A percentile compares a stretch with the other conserved stretches of the same genome.
Evolutionary conservation across 495 filamentous ascomycete species (phyloP).

Genomic region (Neurospora sp.): DNA sequence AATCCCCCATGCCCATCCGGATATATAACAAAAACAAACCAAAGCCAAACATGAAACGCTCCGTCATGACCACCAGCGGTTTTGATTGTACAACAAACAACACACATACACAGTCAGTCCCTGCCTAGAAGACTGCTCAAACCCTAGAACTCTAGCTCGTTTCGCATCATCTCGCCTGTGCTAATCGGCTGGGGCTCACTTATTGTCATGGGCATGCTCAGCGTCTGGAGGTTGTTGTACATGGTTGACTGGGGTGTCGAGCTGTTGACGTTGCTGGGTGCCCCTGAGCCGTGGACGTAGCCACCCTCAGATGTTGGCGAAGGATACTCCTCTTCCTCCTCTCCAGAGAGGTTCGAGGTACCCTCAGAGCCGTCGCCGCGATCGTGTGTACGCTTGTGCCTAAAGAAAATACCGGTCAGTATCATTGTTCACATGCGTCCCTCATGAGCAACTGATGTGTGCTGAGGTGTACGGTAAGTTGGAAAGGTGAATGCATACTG

Average conservation of each 20-base stretch:
- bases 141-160: constrained; percentile 22
- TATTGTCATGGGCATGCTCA: constrained; percentile 50
- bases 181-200: constrained; percentile 38
- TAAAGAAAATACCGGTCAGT: constrained; percentile 27
- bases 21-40: constrained; percentile 23
- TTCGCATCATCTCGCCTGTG: constrained; percentile 31
- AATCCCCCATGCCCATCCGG: constrained; percentile 1
- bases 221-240: constrained; percentile 42
- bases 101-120: constrained; percentile 33
- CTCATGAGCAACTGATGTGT: constrained; percentile 10
- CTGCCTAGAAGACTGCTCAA: constrained; percentile 11
- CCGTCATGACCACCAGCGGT: neutral
- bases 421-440: constrained; percentile 10
- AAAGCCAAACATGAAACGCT: constrained; percentile 3
- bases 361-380: constrained; percentile 62
- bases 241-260: constrained; percentile 20
- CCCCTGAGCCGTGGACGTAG: constrained; percentile 37
- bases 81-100: constrained; percentile 8
- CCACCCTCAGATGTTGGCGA: constrained; percentile 54
- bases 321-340: constrained; percentile 64
- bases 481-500: constrained; percentile 57
- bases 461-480: constrained; percentile 8
- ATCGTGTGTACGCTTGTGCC: constrained; percentile 94
- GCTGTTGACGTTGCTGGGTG: constrained; percentile 28
- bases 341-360: constrained; percentile 52